Conservation (phyloP, 805 yeast species). For the Yamadazyma takamatsuzukensis region DNA sequence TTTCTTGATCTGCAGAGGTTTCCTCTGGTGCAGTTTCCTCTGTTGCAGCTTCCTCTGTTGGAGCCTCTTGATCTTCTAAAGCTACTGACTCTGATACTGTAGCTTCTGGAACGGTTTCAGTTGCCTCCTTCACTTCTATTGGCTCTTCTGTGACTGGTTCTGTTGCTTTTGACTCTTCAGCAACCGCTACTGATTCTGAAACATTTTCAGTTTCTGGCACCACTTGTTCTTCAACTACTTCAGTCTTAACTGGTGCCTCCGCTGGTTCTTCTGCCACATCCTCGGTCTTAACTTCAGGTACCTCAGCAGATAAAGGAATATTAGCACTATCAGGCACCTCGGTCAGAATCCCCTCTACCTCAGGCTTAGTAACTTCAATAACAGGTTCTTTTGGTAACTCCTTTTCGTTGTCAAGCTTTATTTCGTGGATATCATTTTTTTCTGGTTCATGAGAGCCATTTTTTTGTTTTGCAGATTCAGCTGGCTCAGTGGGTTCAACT, state of each 20-base stretch:
- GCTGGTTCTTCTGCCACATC: not conserved
- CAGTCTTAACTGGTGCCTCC: not conserved
- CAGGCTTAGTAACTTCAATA: conserved; percentile 1
- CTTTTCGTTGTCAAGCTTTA: conserved; percentile 1
- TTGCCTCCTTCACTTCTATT: conserved; percentile 4
- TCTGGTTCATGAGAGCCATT: conserved; percentile 1
- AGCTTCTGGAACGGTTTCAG: conserved; percentile 1
- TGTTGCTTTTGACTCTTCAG: not conserved
- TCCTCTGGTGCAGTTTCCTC: conserved; percentile 5
- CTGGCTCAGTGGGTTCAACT: conserved; percentile 2
- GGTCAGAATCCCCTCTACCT: not conserved
- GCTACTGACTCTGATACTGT: not conserved
- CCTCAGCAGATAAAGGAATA: not conserved
- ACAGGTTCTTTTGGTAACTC: conserved; percentile 1
- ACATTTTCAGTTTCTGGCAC: conserved; percentile 2
- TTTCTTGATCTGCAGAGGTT: conserved; percentile 9
- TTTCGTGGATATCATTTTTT: conserved; percentile 1
- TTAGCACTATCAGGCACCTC: not conserved
- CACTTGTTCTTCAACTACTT: conserved; percentile 1
- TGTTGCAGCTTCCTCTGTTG: conserved; percentile 1
- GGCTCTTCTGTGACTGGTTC: conserved; percentile 2
- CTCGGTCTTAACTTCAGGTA: conserved; percentile 1
- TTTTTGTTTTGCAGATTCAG: too few species aligned
- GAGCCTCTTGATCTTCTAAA: conserved; percentile 1
- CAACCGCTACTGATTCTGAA: conserved; percentile 3